Conservation (phyloP, 352 stramenopile species). For the Plasmopara muralis region DNA sequence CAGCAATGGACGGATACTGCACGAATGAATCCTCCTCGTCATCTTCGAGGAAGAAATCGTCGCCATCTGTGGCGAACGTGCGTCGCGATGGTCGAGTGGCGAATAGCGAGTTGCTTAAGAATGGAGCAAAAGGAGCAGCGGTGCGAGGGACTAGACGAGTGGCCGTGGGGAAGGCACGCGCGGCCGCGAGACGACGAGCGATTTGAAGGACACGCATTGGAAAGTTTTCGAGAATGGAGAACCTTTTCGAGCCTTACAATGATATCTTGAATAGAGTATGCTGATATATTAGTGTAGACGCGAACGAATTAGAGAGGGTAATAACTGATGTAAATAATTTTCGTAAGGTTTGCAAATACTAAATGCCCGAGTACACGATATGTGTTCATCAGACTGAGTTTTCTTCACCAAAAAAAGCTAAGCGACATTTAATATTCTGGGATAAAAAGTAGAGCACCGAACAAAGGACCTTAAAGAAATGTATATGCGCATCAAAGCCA, state of each 20-base stretch:
- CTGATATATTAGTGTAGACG: neutral
- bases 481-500: too few relatives aligned
- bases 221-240: constrained; percentile 6
- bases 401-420: too few relatives aligned
- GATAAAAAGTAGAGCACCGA: too few relatives aligned
- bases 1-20: constrained; percentile 61
- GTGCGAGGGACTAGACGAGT: constrained; percentile 9
- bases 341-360: too few relatives aligned
- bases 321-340: too few relatives aligned
- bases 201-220: constrained; percentile 27
- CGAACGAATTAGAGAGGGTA: too few relatives aligned
- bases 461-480: too few relatives aligned
- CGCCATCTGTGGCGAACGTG: constrained; percentile 42
- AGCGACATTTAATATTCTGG: too few relatives aligned
- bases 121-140: constrained; percentile 14
- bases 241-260: constrained; percentile 4
- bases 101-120: constrained; percentile 4
- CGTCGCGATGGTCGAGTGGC: constrained; percentile 11
- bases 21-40: constrained; percentile 72
- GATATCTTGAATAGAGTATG: constrained; percentile 7
- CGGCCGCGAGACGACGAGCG: constrained; percentile 23
- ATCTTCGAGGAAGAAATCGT: constrained; percentile 60
- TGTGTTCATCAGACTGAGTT: too few relatives aligned
- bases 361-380: too few relatives aligned
- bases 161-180: constrained; percentile 12